Percentiles rank a stretch among this genome's conserved stretches.
These are phyloP conservation scores for Candida schatavii DNA, from an alignment of 805 yeast genomes.

Conservation along the genomic window DNA sequence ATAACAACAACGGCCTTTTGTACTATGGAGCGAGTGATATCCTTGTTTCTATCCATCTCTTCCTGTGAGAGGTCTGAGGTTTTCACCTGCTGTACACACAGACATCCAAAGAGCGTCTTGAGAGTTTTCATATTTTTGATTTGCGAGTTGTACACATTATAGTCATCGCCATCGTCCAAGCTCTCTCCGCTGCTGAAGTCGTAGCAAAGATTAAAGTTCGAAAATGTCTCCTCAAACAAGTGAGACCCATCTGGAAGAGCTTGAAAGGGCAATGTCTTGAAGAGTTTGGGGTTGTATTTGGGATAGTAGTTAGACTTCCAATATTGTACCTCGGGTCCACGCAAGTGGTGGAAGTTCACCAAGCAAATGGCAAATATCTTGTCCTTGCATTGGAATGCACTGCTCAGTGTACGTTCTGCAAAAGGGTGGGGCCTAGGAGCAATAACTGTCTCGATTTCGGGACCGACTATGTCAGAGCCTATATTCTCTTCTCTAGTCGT, in stretches of 20 bases:
- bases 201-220: conserved; percentile 80
- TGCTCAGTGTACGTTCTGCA: not conserved
- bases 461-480: not conserved
- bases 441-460: not conserved
- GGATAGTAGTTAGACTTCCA: conserved; percentile 56
- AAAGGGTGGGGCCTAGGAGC: not conserved
- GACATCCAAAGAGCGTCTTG: conserved; percentile 86
- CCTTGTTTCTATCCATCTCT: conserved; percentile 49
- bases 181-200: conserved; percentile 50
- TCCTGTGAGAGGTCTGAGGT: conserved; percentile 51
- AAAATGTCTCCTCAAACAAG: conserved; percentile 87
- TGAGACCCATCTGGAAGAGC: conserved; percentile 97
- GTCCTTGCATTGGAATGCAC: conserved; percentile 16
- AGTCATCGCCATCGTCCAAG: conserved; percentile 42
- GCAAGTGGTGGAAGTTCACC: conserved; percentile 85
- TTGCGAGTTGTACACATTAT: conserved; percentile 32
- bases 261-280: conserved; percentile 91
- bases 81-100: conserved; percentile 84
- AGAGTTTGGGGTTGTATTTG: conserved; percentile 43
- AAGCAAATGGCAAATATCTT: conserved; percentile 80
- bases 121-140: conserved; percentile 27
- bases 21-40: conserved; percentile 79
- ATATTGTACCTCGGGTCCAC: conserved; percentile 95
- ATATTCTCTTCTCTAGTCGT: not conserved
- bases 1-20: conserved; percentile 90